phyloP scores from a whole-genome alignment of 768 basidiomycete species.

The Pleurotus eryngii region DNA sequence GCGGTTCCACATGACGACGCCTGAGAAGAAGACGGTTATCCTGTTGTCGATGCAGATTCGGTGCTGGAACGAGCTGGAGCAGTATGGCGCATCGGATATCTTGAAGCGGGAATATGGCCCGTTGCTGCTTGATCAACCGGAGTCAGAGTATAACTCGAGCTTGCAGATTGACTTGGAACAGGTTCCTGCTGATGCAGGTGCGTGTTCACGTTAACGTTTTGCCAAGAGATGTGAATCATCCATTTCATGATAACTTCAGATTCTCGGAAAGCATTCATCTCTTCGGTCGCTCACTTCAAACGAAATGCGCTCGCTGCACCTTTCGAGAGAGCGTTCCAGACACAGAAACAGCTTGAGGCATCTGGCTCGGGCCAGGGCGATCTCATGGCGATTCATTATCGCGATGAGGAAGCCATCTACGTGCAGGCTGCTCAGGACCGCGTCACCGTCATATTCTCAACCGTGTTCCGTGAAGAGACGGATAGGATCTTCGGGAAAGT shows the following conservation, averaged over 20 bases:
- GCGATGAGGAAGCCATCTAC: constrained; percentile 96
- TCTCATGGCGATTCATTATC: constrained; percentile 90
- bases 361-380: constrained; percentile 67
- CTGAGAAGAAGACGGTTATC: constrained; percentile 76
- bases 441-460: constrained; percentile 97
- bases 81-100: constrained; percentile 80
- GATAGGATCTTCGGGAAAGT: constrained; percentile 96
- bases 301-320: constrained; percentile 94
- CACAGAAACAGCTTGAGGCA: constrained; percentile 81
- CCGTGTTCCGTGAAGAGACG: constrained; percentile 95
- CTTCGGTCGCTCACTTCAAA: constrained; percentile 81
- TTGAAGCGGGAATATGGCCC: constrained; percentile 81
- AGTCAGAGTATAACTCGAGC: constrained; percentile 87
- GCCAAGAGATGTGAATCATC: background rate
- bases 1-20: constrained; percentile 89
- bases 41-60: constrained; percentile 95
- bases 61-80: constrained; percentile 92
- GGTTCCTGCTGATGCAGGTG: constrained; percentile 78
- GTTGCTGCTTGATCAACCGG: constrained; percentile 61
- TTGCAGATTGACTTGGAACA: constrained; percentile 86
- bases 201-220: constrained; percentile 17
- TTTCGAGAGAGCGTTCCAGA: constrained; percentile 83
- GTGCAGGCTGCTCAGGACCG: constrained; percentile 91
- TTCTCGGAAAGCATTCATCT: constrained; percentile 73
- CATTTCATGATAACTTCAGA: constrained; percentile 42